Evolutionary conservation across 495 filamentous ascomycete species (phyloP), one percentile per base, ranked within the genome.

Genomic region (Xylaria sp.): DNA sequence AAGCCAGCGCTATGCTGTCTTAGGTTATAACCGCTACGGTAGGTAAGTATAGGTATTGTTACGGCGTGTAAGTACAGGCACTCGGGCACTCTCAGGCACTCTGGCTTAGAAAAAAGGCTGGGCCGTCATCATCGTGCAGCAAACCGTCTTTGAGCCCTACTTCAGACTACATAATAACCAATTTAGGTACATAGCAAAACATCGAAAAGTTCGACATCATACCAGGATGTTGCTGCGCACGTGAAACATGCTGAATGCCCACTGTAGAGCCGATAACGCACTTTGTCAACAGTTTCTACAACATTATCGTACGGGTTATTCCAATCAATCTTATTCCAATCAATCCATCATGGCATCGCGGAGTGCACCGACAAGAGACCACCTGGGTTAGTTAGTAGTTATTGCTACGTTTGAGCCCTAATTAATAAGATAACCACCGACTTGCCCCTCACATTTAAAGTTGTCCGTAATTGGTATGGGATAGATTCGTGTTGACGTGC

Each of bases 121-220:
- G 57, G 57, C 19, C 57, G 41, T 48, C 61, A 64, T 64, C 35
- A 64, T 64, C 40, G 24, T 64, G 61, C 37, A 26, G 61, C 40
- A 29, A 46, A 14, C n/a, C 40, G 40, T n/a, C 61, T 46, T 48
- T 17, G 41, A 12, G n/a, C n/a, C 15, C 40, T 43, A 37, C 21
- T 63, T 8, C 24, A 9, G n/a, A 41, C 61, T 35, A 37, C 35
- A 3, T 37, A 29, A 29, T 5, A 24, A 11, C 35, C 35, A 21
- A 48, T 48, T 48, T 48, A n/a, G 17, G 44, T 21, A 21, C 44
- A 26, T 24, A 52, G 7, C 48, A 52, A 26, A n/a, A n/a, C n/a
- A n/a, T n/a, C n/a, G n/a, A n/a, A n/a, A n/a, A n/a, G n/a, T n/a
- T n/a, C n/a, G n/a, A n/a, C n/a, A n/a, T n/a, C n/a, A n/a, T 59